Base-by-base conservation (phyloP, 139 green algal genomes). In the Diplosphaera chodatii region DNA sequence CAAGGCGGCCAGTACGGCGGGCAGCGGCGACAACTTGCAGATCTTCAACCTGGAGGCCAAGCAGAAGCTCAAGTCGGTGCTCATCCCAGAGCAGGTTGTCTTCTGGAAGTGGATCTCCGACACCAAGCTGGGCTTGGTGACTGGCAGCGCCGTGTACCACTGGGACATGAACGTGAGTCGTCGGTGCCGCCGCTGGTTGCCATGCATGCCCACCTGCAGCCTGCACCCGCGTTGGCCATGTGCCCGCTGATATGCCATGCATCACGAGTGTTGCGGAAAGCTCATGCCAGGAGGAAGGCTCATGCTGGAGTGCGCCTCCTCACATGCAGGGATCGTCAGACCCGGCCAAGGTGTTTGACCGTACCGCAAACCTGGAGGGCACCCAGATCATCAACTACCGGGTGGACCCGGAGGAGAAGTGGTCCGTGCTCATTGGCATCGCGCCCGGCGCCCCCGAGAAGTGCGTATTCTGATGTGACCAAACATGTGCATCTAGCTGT, bases 41-140 rank as follows among this genome's bases (percentile, higher is more conserved):
- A 93, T 99, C 23, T 99, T 99, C 82, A 96, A 99, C 87, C 84
- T 99, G 70, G 96, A 96, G 40, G 89, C 82, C 27, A 99, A 99
- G 91, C 81, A 84, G 28, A 99, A 99, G 85, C 87, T 99, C 62
- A 98, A 98, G 84, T 87, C 87, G 0, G 88, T 95, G 74, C 86
- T 96, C 75, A 98, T 98, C 86, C 81, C 86, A 15, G 89, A 99
- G 85, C 80, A 84, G 27, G 91, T 97, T 21, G 91, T 97, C 68
- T 99, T 96, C 78, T 99, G 96, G 96, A 98, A 97, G 76, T 99
- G 96, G 96, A 91, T 97, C 64, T 87, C 71, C 23, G 55, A 83
- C 63, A 85, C 72, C 16, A 87, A 86, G 76, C 74, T 99, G 48
- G 96, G 95, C 29, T 80, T 99, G 28, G 93, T 99, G 22, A 99